These are phyloP conservation scores for Arachis hypogaea DNA, from an alignment of 306 rosid species.

Conservation along the genomic window DNA sequence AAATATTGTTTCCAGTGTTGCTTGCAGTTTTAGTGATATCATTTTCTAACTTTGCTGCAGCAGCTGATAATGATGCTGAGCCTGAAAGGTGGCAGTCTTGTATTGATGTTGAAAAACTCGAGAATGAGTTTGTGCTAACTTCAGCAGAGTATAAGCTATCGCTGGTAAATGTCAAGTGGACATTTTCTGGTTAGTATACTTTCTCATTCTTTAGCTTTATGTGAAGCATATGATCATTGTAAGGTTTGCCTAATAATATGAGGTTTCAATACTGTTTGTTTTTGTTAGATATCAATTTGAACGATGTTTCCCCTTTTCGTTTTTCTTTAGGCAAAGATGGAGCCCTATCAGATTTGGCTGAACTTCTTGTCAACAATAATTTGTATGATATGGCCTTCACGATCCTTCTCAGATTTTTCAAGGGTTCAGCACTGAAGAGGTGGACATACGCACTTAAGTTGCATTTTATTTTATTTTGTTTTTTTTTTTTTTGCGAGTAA, in stretches of 20 bases:
- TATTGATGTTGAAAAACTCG: constrained; percentile 73
- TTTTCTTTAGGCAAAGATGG: constrained; percentile 56
- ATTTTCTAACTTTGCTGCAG: constrained; percentile 40
- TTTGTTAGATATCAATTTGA: constrained; percentile 22
- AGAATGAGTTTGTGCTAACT: constrained; percentile 80
- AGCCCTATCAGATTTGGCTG: constrained; percentile 72
- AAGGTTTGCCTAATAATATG: constrained; percentile 11
- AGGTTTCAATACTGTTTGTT: constrained; percentile 21
- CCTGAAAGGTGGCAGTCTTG: constrained; percentile 55
- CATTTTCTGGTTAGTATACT: constrained; percentile 64
- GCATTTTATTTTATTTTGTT: not conserved
- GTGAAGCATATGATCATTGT: constrained; percentile 15
- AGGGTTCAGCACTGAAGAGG: constrained; percentile 86
- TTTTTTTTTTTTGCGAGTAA: not conserved
- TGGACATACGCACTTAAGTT: constrained; percentile 34
- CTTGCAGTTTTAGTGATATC: constrained; percentile 36
- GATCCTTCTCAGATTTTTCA: constrained; percentile 75
- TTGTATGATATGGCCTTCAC: constrained; percentile 79
- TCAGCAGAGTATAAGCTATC: constrained; percentile 88
- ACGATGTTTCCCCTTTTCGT: constrained; percentile 1
- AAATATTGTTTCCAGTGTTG: constrained; percentile 14
- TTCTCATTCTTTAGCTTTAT: constrained; percentile 17
- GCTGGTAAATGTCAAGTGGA: constrained; percentile 67
- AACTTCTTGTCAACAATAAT: constrained; percentile 73
- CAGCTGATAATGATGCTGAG: constrained; percentile 52